Conservation (phyloP, 1,139 yeast species). For the Suzukiozyma palmioleophila region DNA sequence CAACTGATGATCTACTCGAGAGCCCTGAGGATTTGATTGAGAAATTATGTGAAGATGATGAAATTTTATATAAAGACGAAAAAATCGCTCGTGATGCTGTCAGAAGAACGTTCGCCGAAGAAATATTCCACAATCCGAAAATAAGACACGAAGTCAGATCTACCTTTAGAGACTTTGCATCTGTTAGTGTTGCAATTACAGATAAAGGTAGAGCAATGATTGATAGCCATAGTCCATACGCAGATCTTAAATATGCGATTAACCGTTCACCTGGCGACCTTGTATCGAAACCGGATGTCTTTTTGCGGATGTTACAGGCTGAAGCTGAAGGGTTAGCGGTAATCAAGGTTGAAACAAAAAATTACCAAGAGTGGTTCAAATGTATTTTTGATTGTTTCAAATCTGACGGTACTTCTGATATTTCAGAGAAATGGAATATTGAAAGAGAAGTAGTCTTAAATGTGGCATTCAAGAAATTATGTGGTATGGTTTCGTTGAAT, state of each 20-base stretch:
- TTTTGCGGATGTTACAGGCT: slow-evolving; percentile 87
- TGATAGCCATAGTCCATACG: slow-evolving; percentile 75
- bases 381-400: slow-evolving; percentile 56
- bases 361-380: slow-evolving; percentile 41
- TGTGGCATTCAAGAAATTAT: slow-evolving; percentile 63
- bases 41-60: slow-evolving; percentile 49
- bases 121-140: slow-evolving; percentile 76
- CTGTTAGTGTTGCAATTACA: slow-evolving; percentile 71
- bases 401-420: slow-evolving; percentile 80
- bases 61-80: slow-evolving; percentile 53
- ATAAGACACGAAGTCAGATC: slow-evolving; percentile 72
- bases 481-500: slow-evolving; percentile 65
- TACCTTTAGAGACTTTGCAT: slow-evolving; percentile 63
- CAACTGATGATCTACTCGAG: slow-evolving; percentile 67
- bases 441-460: slow-evolving; percentile 66
- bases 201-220: slow-evolving; percentile 84
- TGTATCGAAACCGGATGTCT: slow-evolving; percentile 69
- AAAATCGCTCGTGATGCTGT: slow-evolving; percentile 71
- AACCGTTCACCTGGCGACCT: slow-evolving; percentile 76
- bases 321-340: slow-evolving; percentile 60
- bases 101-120: slow-evolving; percentile 72
- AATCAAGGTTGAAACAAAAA: slow-evolving; percentile 43
- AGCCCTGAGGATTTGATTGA: slow-evolving; percentile 65
- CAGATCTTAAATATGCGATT: slow-evolving; percentile 86
- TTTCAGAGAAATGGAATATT: slow-evolving; percentile 78